Percentiles rank a stretch among this genome's conserved stretches.
These are phyloP conservation scores for Berkeleyomyces rouxiae DNA, from an alignment of 2,329 filamentous ascomycete genomes.

Conservation along the genomic window DNA sequence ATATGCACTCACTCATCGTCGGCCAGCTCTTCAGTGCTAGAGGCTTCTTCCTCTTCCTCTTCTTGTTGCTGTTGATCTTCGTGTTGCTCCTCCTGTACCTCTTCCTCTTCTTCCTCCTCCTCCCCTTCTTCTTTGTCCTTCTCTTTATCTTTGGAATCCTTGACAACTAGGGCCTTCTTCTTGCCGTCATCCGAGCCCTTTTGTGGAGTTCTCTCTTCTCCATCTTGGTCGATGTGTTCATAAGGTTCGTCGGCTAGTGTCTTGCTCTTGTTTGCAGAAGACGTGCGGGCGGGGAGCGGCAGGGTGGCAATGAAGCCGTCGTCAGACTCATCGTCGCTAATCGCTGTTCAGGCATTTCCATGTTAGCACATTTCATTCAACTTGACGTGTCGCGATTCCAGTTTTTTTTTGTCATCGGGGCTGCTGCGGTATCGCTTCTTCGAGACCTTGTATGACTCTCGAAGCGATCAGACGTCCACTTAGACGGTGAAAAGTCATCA, in stretches of 20 bases:
- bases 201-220: neutral
- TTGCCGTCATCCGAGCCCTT: neutral
- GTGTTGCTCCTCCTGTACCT: no score
- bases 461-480: no score
- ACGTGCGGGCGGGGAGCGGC: neutral
- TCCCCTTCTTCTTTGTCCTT: constrained; percentile 18
- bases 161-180: neutral
- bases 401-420: neutral
- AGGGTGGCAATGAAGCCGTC: neutral
- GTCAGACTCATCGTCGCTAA: constrained; percentile 8
- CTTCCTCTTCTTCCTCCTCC: no score
- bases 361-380: neutral
- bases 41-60: constrained; percentile 20
- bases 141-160: constrained; percentile 16
- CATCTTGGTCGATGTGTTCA: neutral
- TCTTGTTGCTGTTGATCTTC: no score
- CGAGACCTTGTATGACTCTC: no score
- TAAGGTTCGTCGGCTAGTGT: neutral
- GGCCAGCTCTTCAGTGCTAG: constrained; percentile 23
- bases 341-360: neutral
- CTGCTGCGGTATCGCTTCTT: no score
- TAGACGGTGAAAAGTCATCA: no score
- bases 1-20: constrained; percentile 27
- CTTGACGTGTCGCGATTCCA: no score
- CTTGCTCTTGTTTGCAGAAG: neutral